phyloP scores from a whole-genome alignment of 768 basidiomycete species.

The Rhizopogon vinicolor region DNA sequence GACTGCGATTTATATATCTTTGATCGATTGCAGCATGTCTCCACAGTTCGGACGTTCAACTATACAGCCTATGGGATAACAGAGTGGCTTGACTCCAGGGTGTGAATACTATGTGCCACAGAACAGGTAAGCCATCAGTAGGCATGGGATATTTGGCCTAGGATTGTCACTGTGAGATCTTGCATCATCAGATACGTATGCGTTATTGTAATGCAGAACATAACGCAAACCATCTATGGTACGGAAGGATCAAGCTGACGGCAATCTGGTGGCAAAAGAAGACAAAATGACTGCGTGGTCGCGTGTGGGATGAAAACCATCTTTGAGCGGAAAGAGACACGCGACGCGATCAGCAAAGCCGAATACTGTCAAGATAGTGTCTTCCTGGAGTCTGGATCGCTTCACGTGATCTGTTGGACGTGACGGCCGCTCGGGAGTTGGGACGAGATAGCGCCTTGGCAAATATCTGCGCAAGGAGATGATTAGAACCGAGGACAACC shows the following conservation, averaged over 20 bases:
- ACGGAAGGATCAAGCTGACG: background rate
- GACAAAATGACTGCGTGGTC: background rate
- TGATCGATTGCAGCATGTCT: background rate
- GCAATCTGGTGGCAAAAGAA: background rate
- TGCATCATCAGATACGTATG: background rate
- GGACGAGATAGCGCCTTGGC: background rate
- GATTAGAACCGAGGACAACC: background rate
- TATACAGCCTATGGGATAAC: background rate
- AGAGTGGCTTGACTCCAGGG: background rate
- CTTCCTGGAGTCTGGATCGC: background rate
- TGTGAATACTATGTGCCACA: background rate
- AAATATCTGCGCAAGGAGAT: background rate
- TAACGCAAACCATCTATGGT: background rate
- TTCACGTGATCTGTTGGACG: background rate
- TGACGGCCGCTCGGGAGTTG: background rate
- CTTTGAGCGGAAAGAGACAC: background rate
- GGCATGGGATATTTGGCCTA: background rate
- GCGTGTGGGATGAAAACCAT: background rate
- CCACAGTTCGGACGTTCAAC: background rate
- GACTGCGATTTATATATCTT: background rate
- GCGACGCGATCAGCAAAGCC: background rate
- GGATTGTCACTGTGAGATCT: background rate
- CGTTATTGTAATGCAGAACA: background rate
- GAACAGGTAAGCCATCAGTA: background rate
- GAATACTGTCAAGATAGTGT: background rate